These are phyloP conservation scores for Orbilia oligospora DNA, from an alignment of 2,329 filamentous ascomycete genomes.

Conservation along the genomic window DNA sequence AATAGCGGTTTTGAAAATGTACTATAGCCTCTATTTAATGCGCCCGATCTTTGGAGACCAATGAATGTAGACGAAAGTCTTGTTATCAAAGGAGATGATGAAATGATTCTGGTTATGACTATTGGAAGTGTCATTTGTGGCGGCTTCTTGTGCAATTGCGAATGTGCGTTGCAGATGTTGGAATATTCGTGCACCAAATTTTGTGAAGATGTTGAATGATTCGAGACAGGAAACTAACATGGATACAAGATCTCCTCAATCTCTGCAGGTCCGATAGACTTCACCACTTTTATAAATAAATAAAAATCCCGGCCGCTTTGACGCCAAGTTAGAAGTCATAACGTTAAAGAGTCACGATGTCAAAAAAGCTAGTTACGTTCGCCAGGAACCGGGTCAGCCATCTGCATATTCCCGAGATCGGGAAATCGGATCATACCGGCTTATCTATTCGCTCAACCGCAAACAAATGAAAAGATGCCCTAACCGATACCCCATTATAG, in stretches of 20 bases:
- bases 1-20: conserved; percentile 17
- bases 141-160: background rate
- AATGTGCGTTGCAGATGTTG: conserved; percentile 41
- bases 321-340: background rate
- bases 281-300: background rate
- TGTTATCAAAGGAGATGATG: conserved; percentile 6
- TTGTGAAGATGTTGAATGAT: background rate
- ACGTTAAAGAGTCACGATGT: conserved; percentile 8
- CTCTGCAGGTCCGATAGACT: background rate
- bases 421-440: conserved; percentile 22
- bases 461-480: background rate
- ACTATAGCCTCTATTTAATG: conserved; percentile 6
- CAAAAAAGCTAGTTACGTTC: background rate
- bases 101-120: background rate
- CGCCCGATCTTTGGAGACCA: background rate
- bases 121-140: background rate
- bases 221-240: background rate
- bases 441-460: background rate
- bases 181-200: background rate
- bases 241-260: too few species aligned
- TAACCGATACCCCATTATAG: conserved; percentile 9
- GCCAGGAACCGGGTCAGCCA: conserved; percentile 30
- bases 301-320: conserved; percentile 1
- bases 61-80: background rate
- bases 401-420: conserved; percentile 15